Conservation (phyloP, 176 grass and related monocot species). For the Avena atlantica region DNA sequence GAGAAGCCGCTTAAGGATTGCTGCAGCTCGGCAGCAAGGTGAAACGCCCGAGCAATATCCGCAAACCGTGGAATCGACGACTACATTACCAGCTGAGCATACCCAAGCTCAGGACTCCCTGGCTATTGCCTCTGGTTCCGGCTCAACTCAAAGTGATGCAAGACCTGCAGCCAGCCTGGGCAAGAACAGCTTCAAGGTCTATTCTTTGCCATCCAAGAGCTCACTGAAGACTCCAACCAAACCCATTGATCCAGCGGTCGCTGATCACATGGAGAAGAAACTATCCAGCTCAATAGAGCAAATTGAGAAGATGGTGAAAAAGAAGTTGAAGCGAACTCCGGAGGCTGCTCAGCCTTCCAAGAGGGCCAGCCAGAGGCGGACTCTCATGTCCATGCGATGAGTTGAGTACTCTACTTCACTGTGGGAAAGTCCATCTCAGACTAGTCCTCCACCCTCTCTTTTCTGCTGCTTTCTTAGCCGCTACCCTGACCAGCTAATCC, state of each 20-base stretch:
- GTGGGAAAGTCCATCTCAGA: constrained; percentile 48
- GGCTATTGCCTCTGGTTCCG: constrained; percentile 45
- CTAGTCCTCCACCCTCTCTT: constrained; percentile 25
- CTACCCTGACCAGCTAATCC: constrained; percentile 32
- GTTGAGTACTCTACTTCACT: constrained; percentile 31
- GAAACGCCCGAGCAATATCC: constrained; percentile 39
- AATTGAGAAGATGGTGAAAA: constrained; percentile 71
- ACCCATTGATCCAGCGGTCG: constrained; percentile 32
- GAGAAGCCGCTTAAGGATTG: constrained; percentile 54
- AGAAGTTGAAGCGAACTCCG: constrained; percentile 60
- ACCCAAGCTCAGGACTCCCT: constrained; percentile 25
- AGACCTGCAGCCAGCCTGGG: constrained; percentile 32
- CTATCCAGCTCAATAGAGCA: constrained; percentile 78
- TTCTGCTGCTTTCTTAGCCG: constrained; percentile 37
- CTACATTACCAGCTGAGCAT: constrained; percentile 37
- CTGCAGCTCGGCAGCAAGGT: constrained; percentile 55
- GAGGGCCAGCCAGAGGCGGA: constrained; percentile 54
- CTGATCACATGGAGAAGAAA: constrained; percentile 61
- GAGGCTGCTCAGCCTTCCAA: constrained; percentile 54
- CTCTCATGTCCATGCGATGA: constrained; percentile 87
- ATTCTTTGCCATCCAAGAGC: constrained; percentile 35
- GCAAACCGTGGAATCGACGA: constrained; percentile 10
- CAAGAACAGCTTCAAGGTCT: constrained; percentile 32
- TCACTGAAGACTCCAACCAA: constrained; percentile 37
- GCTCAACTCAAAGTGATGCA: constrained; percentile 47